Conservation (phyloP, 108 stramenopile species). For the Nitzschia sp. region DNA sequence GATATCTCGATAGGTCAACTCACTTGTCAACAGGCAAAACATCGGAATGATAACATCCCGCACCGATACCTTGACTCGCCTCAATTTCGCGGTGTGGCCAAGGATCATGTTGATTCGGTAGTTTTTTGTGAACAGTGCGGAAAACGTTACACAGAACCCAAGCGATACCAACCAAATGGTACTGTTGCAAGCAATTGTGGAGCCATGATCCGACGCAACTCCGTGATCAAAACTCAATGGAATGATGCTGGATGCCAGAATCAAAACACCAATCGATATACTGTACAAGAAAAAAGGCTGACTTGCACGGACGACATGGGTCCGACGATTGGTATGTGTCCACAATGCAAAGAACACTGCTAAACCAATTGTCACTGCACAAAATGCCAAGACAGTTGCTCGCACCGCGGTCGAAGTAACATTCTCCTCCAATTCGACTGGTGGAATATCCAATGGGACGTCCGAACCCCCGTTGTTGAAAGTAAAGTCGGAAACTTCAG, state of each 20-base stretch:
- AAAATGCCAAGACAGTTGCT: neutral
- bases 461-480: constrained; percentile 50
- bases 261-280: constrained; percentile 41
- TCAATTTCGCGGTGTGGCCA: neutral
- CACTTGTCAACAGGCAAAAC: neutral
- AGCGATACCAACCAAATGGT: neutral
- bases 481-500: constrained; percentile 13
- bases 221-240: constrained; percentile 31
- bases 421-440: neutral
- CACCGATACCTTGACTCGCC: constrained; percentile 28
- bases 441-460: constrained; percentile 27
- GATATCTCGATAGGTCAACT: neutral
- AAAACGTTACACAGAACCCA: constrained; percentile 17
- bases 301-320: constrained; percentile 20
- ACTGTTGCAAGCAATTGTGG: neutral
- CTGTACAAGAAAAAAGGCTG: constrained; percentile 49
- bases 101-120: constrained; percentile 41
- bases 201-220: neutral
- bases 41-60: constrained; percentile 42
- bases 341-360: constrained; percentile 33
- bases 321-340: constrained; percentile 19
- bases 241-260: constrained; percentile 39
- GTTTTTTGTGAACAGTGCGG: constrained; percentile 53
- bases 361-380: neutral
- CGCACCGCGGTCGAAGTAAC: neutral